Conservation (phyloP, 1,139 yeast species). For the Saccharomyces uvarum region DNA sequence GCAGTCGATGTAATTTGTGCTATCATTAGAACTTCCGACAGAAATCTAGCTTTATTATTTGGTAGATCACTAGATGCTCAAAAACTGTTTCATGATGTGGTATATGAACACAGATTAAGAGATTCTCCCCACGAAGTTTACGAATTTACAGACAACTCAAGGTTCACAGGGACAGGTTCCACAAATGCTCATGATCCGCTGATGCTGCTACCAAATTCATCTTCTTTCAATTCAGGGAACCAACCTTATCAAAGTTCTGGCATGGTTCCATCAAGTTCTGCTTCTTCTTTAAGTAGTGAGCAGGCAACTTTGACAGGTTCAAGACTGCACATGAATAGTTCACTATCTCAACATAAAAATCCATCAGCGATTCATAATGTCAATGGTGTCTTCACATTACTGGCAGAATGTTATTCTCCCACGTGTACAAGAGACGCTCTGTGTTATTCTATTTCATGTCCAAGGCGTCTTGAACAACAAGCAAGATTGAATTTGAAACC, state of each 20-base stretch:
- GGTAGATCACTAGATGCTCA: conserved; percentile 95
- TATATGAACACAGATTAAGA: conserved; percentile 85
- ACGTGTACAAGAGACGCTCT: conserved; percentile 84
- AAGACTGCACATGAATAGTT: not conserved
- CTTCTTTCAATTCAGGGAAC: conserved; percentile 4
- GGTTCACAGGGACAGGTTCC: conserved; percentile 23
- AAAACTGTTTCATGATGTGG: conserved; percentile 88
- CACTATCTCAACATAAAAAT: conserved; percentile 2
- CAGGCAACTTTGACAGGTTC: conserved; percentile 4
- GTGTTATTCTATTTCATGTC: conserved; percentile 96
- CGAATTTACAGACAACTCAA: conserved; percentile 58
- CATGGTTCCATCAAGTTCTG: conserved; percentile 15
- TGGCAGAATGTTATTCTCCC: conserved; percentile 94
- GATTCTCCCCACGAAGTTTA: conserved; percentile 85
- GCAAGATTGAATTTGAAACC: conserved; percentile 85
- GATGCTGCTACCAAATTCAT: conserved; percentile 17
- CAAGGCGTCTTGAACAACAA: conserved; percentile 90
- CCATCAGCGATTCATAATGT: conserved; percentile 2
- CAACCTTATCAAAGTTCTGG: conserved; percentile 9
- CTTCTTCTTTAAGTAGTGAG: conserved; percentile 22
- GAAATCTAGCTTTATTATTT: conserved; percentile 77
- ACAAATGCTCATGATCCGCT: conserved; percentile 22
- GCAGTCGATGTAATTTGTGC: conserved; percentile 85
- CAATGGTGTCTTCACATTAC: conserved; percentile 85
- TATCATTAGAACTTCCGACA: conserved; percentile 80